These are phyloP conservation scores for Rhodomyrtus psidioides DNA, from an alignment of 441 rosid species.

Conservation along the genomic window DNA sequence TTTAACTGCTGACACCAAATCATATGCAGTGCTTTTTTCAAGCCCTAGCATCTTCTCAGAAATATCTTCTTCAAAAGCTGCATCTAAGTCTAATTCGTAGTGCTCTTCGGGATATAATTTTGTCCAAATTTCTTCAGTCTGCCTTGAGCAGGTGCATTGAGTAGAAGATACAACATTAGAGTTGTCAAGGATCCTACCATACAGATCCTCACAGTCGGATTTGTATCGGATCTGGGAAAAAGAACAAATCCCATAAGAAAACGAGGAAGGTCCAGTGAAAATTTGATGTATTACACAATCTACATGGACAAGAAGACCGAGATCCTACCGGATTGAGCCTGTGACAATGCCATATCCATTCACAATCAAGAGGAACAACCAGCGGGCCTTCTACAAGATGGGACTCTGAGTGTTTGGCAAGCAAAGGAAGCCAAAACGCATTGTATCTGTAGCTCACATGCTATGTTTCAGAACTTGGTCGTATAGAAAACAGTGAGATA, in stretches of 20 bases:
- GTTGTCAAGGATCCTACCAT: neutral
- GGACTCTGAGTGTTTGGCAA: constrained; percentile 4
- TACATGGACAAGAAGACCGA: neutral
- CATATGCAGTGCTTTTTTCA: neutral
- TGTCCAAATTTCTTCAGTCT: neutral
- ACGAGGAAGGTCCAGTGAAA: neutral
- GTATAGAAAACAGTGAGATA: neutral
- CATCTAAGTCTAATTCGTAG: neutral
- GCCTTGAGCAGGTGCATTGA: neutral
- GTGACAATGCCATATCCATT: constrained; percentile 19
- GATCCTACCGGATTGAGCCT: constrained; percentile 14
- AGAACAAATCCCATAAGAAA: neutral
- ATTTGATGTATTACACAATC: neutral
- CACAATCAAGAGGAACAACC: constrained; percentile 17
- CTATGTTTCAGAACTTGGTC: neutral
- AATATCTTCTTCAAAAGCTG: neutral
- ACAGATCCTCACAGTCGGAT: neutral
- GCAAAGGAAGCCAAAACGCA: constrained; percentile 11
- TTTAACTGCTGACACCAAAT: neutral
- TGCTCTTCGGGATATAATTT: neutral
- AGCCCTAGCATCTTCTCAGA: neutral
- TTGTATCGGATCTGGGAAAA: neutral
- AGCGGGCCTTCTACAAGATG: neutral
- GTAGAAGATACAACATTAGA: neutral
- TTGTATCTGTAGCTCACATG: constrained; percentile 2